These are phyloP conservation scores for Zoysia matrella DNA, from an alignment of 202 grass and related monocot species.

Conservation along the genomic window DNA sequence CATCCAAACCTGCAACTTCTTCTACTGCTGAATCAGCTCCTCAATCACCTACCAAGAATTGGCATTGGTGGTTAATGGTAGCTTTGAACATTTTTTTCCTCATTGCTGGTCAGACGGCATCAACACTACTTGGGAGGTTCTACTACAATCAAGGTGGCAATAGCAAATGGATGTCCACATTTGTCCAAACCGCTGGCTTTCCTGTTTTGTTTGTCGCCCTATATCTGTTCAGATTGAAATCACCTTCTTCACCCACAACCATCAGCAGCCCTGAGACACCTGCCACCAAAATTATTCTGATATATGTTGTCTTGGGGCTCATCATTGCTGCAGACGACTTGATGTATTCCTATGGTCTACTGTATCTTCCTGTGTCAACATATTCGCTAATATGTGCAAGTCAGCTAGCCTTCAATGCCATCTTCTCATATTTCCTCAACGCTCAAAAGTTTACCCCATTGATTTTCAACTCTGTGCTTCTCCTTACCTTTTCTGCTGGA, in stretches of 20 bases:
- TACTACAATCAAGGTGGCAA: no score
- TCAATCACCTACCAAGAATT: constrained; percentile 28
- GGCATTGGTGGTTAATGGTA: constrained; percentile 77
- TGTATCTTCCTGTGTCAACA: no score
- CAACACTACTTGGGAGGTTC: constrained; percentile 66
- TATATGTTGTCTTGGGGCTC: no score
- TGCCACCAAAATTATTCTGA: no score
- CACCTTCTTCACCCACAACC: constrained; percentile 24
- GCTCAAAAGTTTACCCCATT: no score
- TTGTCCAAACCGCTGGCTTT: no score
- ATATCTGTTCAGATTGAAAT: constrained; percentile 51
- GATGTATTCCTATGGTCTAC: no score
- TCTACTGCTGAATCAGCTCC: background rate
- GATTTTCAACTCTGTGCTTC: constrained; percentile 35
- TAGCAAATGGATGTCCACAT: no score
- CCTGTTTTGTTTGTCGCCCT: constrained; percentile 63
- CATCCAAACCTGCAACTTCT: constrained; percentile 47
- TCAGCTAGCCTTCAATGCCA: no score
- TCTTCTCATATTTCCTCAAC: no score
- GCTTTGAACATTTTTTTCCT: constrained; percentile 77
- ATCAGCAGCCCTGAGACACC: background rate
- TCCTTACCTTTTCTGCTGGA: constrained; percentile 86
- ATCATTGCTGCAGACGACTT: no score
- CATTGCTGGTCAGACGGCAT: constrained; percentile 65
- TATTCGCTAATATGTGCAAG: no score